Conservation (phyloP, 2,329 filamentous ascomycete genomes). For the Fusarium staphyleae region DNA sequence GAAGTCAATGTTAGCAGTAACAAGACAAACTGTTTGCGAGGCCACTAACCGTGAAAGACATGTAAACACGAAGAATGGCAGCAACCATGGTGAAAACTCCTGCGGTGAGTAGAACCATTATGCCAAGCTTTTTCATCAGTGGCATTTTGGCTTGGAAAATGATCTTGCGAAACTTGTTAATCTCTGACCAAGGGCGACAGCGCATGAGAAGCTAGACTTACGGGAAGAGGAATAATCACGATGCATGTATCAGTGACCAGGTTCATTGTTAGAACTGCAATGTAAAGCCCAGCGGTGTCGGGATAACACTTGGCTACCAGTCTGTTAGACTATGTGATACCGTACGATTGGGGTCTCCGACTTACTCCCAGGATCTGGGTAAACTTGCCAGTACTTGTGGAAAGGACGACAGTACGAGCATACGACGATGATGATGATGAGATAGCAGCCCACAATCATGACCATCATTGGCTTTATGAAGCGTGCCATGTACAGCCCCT, state of each 20-base stretch:
- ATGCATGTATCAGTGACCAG: neutral
- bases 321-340: neutral
- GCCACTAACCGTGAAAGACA: neutral
- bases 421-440: neutral
- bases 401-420: constrained; percentile 12
- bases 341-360: neutral
- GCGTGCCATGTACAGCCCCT: neutral
- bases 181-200: neutral
- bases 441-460: neutral
- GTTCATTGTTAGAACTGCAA: neutral
- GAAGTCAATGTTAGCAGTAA: neutral
- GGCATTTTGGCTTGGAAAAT: neutral
- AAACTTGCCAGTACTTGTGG: constrained; percentile 15
- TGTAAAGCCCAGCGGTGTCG: neutral
- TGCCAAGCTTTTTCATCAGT: neutral
- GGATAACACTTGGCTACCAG: neutral
- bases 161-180: neutral
- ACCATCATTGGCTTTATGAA: neutral
- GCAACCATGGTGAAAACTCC: neutral
- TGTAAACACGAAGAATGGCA: neutral
- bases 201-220: neutral
- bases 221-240: neutral
- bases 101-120: neutral
- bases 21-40: neutral
- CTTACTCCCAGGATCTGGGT: constrained; percentile 4